Evolutionary conservation across 2,329 filamentous ascomycete genomes (phyloP).

Genomic region (Botrytis porri): DNA sequence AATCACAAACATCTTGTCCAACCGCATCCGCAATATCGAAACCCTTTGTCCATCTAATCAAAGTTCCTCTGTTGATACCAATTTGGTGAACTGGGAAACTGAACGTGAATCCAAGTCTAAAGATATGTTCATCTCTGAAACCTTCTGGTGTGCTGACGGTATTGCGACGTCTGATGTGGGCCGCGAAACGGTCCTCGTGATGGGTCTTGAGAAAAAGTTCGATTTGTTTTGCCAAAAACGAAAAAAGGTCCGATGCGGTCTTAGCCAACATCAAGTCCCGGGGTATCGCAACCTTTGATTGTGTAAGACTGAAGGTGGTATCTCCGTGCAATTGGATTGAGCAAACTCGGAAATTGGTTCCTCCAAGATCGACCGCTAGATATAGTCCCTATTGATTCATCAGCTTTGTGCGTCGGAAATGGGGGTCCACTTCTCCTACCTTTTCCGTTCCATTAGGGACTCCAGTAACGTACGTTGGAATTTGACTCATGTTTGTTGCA

Average conservation of each 20-base stretch:
- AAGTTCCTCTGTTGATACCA: slow-evolving; percentile 89
- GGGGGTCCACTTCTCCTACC: slow-evolving; percentile 48
- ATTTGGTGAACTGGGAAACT: slow-evolving; percentile 94
- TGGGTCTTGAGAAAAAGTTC: slow-evolving; percentile 83
- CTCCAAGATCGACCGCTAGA: slow-evolving; percentile 94
- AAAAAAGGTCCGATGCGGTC: slow-evolving; percentile 81
- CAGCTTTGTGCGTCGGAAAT: slow-evolving; percentile 2
- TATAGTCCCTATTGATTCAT: slow-evolving; percentile 65
- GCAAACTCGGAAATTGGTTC: slow-evolving; percentile 97
- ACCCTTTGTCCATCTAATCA: slow-evolving; percentile 98
- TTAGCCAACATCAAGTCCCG: slow-evolving; percentile 86
- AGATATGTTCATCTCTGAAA: slow-evolving; percentile 70
- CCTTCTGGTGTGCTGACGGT: slow-evolving; percentile 58
- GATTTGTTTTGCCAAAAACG: slow-evolving; percentile 90
- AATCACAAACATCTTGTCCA: slow-evolving; percentile 88
- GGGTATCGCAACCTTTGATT: slow-evolving; percentile 89
- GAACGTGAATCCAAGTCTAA: slow-evolving; percentile 97
- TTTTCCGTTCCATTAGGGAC: slow-evolving; percentile 98
- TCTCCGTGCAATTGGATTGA: slow-evolving; percentile 92
- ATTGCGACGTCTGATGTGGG: slow-evolving; percentile 62
- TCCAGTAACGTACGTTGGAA: slow-evolving; percentile 92
- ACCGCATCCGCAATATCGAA: slow-evolving; percentile 95
- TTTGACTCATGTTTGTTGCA: slow-evolving; percentile 84
- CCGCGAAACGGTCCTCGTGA: slow-evolving; percentile 81
- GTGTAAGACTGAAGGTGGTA: slow-evolving; percentile 89